Evolutionary conservation across 164 flowering plant species (phyloP).

Genomic region (Paratinospora sagittata): DNA sequence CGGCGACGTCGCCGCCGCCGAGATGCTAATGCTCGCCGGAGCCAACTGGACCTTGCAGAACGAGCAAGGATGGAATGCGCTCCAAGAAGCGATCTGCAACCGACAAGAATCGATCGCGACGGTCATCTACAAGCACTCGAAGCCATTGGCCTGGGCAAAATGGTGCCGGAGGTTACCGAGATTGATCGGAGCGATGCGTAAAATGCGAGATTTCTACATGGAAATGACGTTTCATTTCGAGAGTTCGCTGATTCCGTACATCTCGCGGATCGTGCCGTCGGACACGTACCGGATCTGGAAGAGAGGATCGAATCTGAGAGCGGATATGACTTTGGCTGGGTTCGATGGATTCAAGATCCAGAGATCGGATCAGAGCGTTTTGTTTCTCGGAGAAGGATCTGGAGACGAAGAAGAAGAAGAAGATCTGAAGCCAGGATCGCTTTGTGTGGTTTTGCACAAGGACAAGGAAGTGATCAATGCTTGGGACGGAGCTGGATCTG

Average conservation of each 20-base stretch:
- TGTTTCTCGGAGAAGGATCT: conserved; percentile 24
- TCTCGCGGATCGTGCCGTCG: background rate
- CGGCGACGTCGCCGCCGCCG: background rate
- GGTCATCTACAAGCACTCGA: background rate
- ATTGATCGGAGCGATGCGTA: background rate
- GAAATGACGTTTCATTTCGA: conserved; percentile 4
- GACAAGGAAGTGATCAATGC: conserved; percentile 22
- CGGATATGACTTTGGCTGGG: conserved; percentile 32
- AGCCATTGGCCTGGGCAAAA: conserved; percentile 3
- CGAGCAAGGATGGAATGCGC: background rate
- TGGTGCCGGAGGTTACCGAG: background rate
- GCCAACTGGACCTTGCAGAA: conserved; percentile 1
- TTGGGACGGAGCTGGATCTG: conserved; percentile 17
- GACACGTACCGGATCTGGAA: conserved; percentile 4
- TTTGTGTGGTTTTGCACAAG: conserved; percentile 17
- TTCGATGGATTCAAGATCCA: conserved; percentile 30
- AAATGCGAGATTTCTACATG: background rate
- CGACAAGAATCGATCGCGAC: background rate
- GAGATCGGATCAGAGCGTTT: conserved; percentile 19
- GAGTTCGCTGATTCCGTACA: conserved; percentile 1
- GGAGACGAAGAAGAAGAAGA: too few species aligned
- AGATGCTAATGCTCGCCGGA: conserved; percentile 1
- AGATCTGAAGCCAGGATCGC: conserved; percentile 15
- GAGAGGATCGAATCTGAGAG: conserved; percentile 24
- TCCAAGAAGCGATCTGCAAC: background rate